Evolutionary conservation across 1,284 basidiomycete species (phyloP).

Genomic region (Sparassis latifolia): DNA sequence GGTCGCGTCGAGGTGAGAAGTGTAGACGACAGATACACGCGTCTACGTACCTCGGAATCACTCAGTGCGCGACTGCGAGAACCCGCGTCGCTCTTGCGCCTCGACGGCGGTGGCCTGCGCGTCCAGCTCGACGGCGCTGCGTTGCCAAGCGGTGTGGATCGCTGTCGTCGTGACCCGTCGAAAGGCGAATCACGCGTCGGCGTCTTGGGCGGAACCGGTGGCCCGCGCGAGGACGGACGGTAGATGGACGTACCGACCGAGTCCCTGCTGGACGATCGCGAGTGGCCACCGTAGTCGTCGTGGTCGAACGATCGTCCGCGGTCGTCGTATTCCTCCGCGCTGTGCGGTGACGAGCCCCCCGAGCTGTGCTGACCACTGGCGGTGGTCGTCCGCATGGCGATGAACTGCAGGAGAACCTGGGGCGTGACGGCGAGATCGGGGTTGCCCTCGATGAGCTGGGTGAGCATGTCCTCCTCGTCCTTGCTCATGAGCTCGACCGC

Average conservation of each 20-base stretch:
- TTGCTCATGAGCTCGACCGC: conserved; percentile 51
- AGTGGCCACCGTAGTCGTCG: conserved; percentile 25
- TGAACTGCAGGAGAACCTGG: conserved; percentile 54
- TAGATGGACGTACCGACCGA: conserved; percentile 39
- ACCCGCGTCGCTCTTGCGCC: conserved; percentile 65
- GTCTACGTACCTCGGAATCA: conserved; percentile 58
- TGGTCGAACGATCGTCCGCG: conserved; percentile 29
- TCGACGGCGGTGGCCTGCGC: conserved; percentile 53
- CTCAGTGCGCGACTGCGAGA: conserved; percentile 40
- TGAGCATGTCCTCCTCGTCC: conserved; percentile 53
- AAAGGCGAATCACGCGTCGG: conserved; percentile 50
- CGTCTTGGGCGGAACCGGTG: conserved; percentile 36
- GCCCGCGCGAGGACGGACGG: conserved; percentile 27
- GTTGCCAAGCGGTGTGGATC: conserved; percentile 49
- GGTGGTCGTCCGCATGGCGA: conserved; percentile 53
- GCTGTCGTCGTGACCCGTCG: conserved; percentile 57
- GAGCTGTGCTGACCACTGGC: conserved; percentile 31
- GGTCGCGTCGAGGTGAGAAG: not conserved
- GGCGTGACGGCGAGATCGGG: conserved; percentile 66
- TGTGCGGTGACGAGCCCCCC: conserved; percentile 24
- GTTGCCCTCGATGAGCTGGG: conserved; percentile 46
- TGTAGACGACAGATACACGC: too few species aligned
- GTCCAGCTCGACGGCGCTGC: conserved; percentile 68
- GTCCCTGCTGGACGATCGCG: conserved; percentile 54
- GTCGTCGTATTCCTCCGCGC: conserved; percentile 11